Conservation (phyloP, 495 filamentous ascomycete species). For the Bryoglossum gracile region DNA sequence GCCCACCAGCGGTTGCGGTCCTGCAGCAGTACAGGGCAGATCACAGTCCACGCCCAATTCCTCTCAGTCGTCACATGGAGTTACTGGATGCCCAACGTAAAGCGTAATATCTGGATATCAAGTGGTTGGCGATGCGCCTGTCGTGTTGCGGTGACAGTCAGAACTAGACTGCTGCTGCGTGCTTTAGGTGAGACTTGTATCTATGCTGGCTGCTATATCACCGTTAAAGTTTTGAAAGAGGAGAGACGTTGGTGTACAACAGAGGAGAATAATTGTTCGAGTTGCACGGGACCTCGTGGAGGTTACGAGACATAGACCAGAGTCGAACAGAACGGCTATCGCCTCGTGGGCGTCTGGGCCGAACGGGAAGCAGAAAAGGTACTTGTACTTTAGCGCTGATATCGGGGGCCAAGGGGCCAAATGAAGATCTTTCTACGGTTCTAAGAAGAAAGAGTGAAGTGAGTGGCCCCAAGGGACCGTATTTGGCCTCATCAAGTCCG, state of each 20-base stretch:
- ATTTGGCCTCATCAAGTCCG: constrained; percentile 20
- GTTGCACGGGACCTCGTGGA: constrained; percentile 25
- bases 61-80: constrained; percentile 25
- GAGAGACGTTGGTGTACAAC: constrained; percentile 19
- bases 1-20: constrained; percentile 21
- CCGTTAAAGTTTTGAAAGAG: constrained; percentile 11
- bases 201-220: not conserved
- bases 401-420: constrained; percentile 19
- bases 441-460: constrained; percentile 7
- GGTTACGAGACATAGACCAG: constrained; percentile 15
- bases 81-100: constrained; percentile 18
- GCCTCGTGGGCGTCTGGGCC: constrained; percentile 23
- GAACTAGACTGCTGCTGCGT: constrained; percentile 13
- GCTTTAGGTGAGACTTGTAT: constrained; percentile 3
- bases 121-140: constrained; percentile 7
- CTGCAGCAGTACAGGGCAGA: constrained; percentile 28
- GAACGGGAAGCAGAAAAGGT: constrained; percentile 11
- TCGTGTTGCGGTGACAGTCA: constrained; percentile 10
- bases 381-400: constrained; percentile 23
- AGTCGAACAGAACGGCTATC: constrained; percentile 12
- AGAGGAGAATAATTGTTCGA: constrained; percentile 15
- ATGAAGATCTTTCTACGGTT: constrained; percentile 19
- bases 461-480: constrained; percentile 14
- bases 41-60: constrained; percentile 24
- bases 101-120: constrained; percentile 9